Evolutionary conservation across 192 early-diverging fungal species (phyloP).

Genomic region (Endogone sp.): DNA sequence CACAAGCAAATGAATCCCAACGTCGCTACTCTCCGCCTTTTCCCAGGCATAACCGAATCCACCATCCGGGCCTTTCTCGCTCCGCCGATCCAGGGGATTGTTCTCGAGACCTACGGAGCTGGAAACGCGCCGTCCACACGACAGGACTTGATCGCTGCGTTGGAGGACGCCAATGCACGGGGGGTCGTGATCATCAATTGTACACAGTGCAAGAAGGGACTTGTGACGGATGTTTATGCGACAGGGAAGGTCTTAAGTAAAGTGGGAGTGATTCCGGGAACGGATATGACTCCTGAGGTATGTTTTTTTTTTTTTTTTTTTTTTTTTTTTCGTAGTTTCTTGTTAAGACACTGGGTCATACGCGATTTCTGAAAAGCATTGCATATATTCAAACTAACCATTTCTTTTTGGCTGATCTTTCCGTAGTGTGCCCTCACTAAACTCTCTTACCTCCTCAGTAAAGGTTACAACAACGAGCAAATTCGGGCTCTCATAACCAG

Average conservation of each 20-base stretch:
- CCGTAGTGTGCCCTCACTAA: constrained; percentile 88
- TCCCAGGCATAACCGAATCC: constrained; percentile 88
- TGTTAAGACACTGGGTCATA: too few species aligned
- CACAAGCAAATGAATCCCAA: constrained; percentile 83
- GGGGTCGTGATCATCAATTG: constrained; percentile 98
- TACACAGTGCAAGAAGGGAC: constrained; percentile 82
- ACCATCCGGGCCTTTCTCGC: constrained; percentile 86
- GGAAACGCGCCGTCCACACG: constrained; percentile 95
- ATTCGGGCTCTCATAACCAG: constrained; percentile 78
- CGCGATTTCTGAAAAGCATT: not conserved
- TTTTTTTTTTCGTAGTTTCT: too few species aligned
- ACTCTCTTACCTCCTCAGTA: constrained; percentile 87
- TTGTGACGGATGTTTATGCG: constrained; percentile 89
- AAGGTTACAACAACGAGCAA: constrained; percentile 29
- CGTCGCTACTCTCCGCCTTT: constrained; percentile 85
- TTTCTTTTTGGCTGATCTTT: not conserved
- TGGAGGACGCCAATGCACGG: constrained; percentile 83
- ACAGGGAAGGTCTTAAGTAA: constrained; percentile 82
- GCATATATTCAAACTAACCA: not conserved
- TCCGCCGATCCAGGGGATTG: constrained; percentile 84
- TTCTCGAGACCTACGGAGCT: constrained; percentile 94
- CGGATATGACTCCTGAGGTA: constrained; percentile 90
- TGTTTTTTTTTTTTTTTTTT: not conserved
- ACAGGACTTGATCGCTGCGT: constrained; percentile 74
- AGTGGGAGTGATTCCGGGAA: constrained; percentile 82